Conservation (phyloP, 176 grass and related monocot species). For the Paspalum notatum region DNA sequence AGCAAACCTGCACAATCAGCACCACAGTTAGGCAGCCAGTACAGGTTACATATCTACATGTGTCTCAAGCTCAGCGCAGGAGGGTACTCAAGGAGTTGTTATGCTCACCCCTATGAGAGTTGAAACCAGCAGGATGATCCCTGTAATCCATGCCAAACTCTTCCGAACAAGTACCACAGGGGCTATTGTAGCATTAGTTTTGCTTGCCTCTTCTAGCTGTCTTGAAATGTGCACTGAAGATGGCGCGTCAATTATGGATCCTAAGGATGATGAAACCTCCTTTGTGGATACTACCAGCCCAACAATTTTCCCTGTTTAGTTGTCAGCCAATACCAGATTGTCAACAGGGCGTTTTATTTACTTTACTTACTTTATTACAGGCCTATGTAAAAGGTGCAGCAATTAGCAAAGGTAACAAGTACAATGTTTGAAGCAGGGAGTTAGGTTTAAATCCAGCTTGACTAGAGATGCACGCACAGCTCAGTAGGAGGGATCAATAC, state of each 20-base stretch:
- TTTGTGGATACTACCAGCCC: conserved; percentile 65
- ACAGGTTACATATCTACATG: not conserved
- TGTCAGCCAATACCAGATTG: conserved; percentile 16
- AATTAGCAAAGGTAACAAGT: not conserved
- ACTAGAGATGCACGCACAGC: not conserved
- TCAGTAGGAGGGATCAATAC: not conserved
- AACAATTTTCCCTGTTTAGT: conserved; percentile 74
- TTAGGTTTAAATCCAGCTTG: not conserved
- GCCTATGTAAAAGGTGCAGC: conserved; percentile 9
- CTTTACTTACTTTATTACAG: not conserved
- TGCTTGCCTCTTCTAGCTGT: conserved; percentile 67
- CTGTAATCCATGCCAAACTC: conserved; percentile 92
- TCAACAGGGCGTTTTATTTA: not conserved
- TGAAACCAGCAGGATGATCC: conserved; percentile 85
- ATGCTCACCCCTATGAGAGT: conserved; percentile 87
- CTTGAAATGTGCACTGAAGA: conserved; percentile 72
- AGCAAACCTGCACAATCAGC: conserved; percentile 67
- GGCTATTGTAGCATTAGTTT: conserved; percentile 31
- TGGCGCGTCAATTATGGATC: conserved; percentile 59
- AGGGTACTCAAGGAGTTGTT: not conserved
- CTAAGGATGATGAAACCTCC: conserved; percentile 44
- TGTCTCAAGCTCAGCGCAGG: not conserved
- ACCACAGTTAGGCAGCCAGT: not conserved
- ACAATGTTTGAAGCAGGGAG: not conserved
- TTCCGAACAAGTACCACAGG: conserved; percentile 60